Conservation (phyloP, 2,329 filamentous ascomycete species). For the Acephala macrosclerotiorum region DNA sequence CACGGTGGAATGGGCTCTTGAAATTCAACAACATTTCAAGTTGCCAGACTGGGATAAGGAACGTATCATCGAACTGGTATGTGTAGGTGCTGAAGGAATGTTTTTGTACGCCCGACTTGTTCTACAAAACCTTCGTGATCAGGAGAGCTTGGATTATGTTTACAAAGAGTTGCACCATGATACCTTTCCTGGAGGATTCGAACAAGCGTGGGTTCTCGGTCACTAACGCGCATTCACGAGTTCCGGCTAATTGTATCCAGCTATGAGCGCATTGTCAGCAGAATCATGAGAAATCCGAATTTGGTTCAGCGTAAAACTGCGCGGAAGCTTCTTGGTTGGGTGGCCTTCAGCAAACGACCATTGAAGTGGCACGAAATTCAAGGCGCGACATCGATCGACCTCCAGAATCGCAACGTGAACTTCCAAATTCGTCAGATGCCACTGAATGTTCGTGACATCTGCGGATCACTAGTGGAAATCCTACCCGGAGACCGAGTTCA, state of each 20-base stretch:
- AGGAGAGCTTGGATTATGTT: conserved; percentile 21
- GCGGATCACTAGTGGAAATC: conserved; percentile 47
- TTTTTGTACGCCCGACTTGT: conserved; percentile 44
- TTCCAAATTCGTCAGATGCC: conserved; percentile 40
- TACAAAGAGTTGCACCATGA: conserved; percentile 24
- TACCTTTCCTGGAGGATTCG: conserved; percentile 27
- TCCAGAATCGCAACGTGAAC: conserved; percentile 40
- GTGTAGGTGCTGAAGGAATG: conserved; percentile 39
- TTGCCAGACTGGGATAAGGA: conserved; percentile 21
- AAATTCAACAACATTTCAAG: conserved; percentile 40
- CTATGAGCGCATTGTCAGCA: neutral
- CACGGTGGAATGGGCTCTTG: conserved; percentile 28
- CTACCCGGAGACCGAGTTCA: conserved; percentile 40
- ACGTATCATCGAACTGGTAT: conserved; percentile 33
- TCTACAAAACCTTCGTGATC: conserved; percentile 36
- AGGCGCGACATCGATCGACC: conserved; percentile 45
- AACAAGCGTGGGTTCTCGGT: conserved; percentile 28
- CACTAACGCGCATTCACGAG: neutral
- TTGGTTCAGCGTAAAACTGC: conserved; percentile 9
- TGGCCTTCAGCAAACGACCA: conserved; percentile 48
- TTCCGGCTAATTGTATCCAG: neutral
- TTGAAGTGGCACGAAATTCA: conserved; percentile 52
- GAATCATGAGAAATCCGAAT: neutral
- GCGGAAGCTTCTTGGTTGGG: conserved; percentile 46
- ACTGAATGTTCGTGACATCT: conserved; percentile 43